Base-by-base conservation (phyloP, 148 eudicot genomes). In the Mesembryanthemum crystallinum region DNA sequence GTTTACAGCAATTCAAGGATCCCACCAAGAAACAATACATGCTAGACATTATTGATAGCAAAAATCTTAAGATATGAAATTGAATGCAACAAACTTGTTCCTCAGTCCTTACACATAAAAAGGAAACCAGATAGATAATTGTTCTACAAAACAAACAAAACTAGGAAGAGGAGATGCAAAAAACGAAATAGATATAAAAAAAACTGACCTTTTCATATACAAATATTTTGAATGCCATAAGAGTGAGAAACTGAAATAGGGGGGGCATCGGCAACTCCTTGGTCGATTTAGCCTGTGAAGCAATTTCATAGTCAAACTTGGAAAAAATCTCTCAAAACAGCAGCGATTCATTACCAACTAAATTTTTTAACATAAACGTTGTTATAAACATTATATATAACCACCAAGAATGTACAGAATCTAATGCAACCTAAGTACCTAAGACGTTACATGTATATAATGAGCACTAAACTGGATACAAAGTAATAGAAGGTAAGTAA, bases 181-280 rank as follows among this genome's bases (percentile, higher is more conserved):
- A 30, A 25, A 57, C 42, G 35, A 21, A 45, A 59, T 61, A 30
- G 47, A 64, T 71, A 33, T 49, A n/a, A n/a, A n/a, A 72, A 25
- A 42, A 82, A 35, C 88, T 70, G 73, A 90, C 97, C 90, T 86
- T 90, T 77, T 92, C 97, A 61, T 78, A 71, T 77, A 85, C 29
- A 78, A 92, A 92, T 54, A 88, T 88, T 78, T 90, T 90, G 72
- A 92, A 85, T 60, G 92, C 94, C 88, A 92, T 81, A 39, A 90
- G 77, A 23, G 89, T 88, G 64, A 92, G 89, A 77, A 92, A 92
- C 84, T 92, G 97, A 80, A 92, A 92, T 30, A 92, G 86, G 25
- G 94, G 94, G 76, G 97, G 97, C 97, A 92, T 92, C 65, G 97
- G 97, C 87, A 92, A 85, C 70, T 88, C 92, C 67, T 86, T 88